These are phyloP conservation scores for Acanthamoeba divionensis DNA, from an alignment of 208 protist genomes.

Conservation along the genomic window DNA sequence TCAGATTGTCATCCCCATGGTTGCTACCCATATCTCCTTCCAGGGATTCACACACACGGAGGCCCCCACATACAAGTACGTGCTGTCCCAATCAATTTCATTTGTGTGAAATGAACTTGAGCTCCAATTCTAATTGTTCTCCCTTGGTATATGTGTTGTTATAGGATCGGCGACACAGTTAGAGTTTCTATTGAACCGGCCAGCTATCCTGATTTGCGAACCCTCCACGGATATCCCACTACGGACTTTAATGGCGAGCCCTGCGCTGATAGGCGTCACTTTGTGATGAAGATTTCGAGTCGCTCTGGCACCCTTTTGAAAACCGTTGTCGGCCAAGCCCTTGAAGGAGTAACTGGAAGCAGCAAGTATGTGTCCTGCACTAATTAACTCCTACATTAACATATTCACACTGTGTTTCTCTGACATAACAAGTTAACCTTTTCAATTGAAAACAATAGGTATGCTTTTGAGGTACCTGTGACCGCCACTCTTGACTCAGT, in stretches of 20 bases:
- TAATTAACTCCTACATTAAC: too few species aligned
- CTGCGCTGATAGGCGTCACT: background rate
- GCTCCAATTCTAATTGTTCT: background rate
- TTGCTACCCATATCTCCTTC: slow-evolving; percentile 35
- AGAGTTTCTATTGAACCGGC: slow-evolving; percentile 2
- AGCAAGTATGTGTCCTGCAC: background rate
- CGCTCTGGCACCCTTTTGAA: background rate
- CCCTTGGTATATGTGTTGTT: too few species aligned
- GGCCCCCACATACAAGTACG: slow-evolving; percentile 28
- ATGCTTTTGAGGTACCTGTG: slow-evolving; percentile 29
- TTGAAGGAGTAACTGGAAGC: background rate
- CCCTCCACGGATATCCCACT: background rate
- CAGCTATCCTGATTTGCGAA: slow-evolving; percentile 32
- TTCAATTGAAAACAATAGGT: background rate
- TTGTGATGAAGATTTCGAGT: slow-evolving; percentile 37
- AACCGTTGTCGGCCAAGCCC: background rate
- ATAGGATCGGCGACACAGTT: background rate
- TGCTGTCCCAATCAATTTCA: background rate
- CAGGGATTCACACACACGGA: background rate
- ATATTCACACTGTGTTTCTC: too few species aligned
- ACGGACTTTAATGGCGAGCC: background rate
- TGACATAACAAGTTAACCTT: too few species aligned
- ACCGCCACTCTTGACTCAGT: background rate
- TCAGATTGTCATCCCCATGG: background rate
- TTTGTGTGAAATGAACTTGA: background rate